Conservation (phyloP, 2,329 filamentous ascomycete species). For the Colletotrichum sp. region DNA sequence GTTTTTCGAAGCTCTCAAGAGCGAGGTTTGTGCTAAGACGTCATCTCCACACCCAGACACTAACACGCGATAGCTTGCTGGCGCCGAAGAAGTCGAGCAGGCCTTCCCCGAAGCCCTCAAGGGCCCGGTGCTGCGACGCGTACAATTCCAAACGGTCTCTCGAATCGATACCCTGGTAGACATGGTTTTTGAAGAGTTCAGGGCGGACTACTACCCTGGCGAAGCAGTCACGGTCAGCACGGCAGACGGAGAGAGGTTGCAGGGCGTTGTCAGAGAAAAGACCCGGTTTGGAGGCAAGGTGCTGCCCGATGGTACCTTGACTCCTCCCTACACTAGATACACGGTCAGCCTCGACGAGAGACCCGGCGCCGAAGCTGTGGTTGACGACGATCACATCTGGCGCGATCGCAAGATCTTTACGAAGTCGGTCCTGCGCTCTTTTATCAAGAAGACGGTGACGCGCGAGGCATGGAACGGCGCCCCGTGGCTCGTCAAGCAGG, state of each 20-base stretch:
- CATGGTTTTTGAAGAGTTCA: slow-evolving; percentile 78
- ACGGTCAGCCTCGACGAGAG: slow-evolving; percentile 76
- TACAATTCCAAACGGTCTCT: slow-evolving; percentile 89
- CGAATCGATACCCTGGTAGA: slow-evolving; percentile 84
- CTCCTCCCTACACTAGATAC: slow-evolving; percentile 78
- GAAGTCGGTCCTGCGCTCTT: slow-evolving; percentile 90
- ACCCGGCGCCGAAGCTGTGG: slow-evolving; percentile 74
- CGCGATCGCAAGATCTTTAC: slow-evolving; percentile 93
- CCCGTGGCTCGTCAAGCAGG: slow-evolving; percentile 91
- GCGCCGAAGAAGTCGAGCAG: slow-evolving; percentile 87
- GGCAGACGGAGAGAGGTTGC: slow-evolving; percentile 69
- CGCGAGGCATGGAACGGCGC: slow-evolving; percentile 95
- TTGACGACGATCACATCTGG: slow-evolving; percentile 81
- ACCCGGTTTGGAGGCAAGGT: slow-evolving; percentile 72
- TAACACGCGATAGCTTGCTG: slow-evolving; percentile 62
- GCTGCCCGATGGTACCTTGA: slow-evolving; percentile 71
- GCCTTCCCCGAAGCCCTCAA: slow-evolving; percentile 91
- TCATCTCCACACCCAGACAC: neutral
- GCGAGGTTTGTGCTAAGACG: slow-evolving; percentile 70
- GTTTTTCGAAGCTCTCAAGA: slow-evolving; percentile 91
- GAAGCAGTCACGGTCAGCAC: slow-evolving; percentile 80
- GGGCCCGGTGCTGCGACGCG: slow-evolving; percentile 85
- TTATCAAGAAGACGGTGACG: slow-evolving; percentile 93
- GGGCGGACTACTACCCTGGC: slow-evolving; percentile 88
- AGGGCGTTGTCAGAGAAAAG: slow-evolving; percentile 84